Conservation (phyloP, 176 grass and related monocot species). For the Hsuehochloa calcarea region DNA sequence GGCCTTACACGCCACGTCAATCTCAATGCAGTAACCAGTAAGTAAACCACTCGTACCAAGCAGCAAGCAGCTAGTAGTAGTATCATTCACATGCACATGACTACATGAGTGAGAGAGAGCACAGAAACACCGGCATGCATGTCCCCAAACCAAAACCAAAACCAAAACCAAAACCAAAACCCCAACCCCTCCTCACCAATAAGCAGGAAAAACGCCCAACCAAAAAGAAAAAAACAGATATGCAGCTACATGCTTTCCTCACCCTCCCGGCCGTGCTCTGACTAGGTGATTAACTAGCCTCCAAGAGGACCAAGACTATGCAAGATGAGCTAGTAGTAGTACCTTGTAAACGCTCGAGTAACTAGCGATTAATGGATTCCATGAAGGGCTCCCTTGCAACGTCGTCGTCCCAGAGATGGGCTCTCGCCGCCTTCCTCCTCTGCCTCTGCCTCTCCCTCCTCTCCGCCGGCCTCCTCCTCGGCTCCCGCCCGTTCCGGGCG, state of each 20-base stretch:
- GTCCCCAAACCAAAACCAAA: slow-evolving; percentile 26
- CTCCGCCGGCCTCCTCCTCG: slow-evolving; percentile 21
- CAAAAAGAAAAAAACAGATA: slow-evolving; percentile 1
- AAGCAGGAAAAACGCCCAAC: neutral
- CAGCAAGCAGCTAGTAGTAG: too few relatives aligned
- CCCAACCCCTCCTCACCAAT: slow-evolving; percentile 47
- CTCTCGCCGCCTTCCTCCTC: slow-evolving; percentile 14
- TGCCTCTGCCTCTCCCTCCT: slow-evolving; percentile 45
- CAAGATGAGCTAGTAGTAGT: neutral
- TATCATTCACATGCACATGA: slow-evolving; percentile 11
- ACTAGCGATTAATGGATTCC: slow-evolving; percentile 10
- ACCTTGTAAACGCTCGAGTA: neutral
- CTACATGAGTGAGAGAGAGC: neutral
- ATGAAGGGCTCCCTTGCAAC: neutral
- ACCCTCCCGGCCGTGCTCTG: neutral
- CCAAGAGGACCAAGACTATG: neutral
- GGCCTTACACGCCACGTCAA: too few relatives aligned
- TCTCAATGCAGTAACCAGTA: too few relatives aligned
- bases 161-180: slow-evolving; percentile 38
- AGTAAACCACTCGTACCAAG: too few relatives aligned
- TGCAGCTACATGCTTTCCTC: neutral
- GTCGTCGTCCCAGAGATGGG: neutral
- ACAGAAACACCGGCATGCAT: neutral
- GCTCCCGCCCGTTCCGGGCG: neutral
- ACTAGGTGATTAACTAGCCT: neutral